Base-by-base conservation (phyloP, 495 filamentous ascomycete genomes). In the Talaromyces borbonicus region DNA sequence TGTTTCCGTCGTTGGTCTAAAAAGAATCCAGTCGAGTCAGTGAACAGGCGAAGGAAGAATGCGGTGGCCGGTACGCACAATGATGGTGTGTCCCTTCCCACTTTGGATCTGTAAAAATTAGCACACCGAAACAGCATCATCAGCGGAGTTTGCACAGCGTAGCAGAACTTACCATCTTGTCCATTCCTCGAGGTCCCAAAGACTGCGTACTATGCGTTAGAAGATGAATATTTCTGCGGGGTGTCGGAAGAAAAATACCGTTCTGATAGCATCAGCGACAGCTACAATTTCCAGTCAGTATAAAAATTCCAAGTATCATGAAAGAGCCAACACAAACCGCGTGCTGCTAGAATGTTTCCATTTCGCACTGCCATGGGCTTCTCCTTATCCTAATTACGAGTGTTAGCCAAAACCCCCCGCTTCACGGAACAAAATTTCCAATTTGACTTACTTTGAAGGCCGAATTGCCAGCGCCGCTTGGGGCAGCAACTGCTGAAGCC, bases 361-460 rank as follows among this genome's bases (percentile, higher is more conserved):
- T 82, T 84, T 48, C 92, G 85, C 52, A 98, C 92, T 43, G 92
- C 93, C 74, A 86, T 79, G 49, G 92, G 92, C 85, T 98, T 98
- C 74, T 95, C 90, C 78, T 95, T 97, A 68, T 94, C 87, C 86
- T 93, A 60, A 47, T 58, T 48, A 55, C 53, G 49, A n/a, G 61
- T 49, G 49, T 50, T 49, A 57, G 53, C 51, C 49, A n/a, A n/a
- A 48, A 38, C 47, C 50, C 53, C 56, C 52, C 51, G 54, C 52
- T 40, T 41, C 37, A 20, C 35, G 26, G 40, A 47, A 48, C 14
- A 47, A 48, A 18, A 42, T 50, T 38, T 38, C 48, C 42, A 48
- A 45, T 43, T 47, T 8, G 18, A 54, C 68, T 44, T 74, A 90
- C 88, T 68, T 83, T 85, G 74, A 95, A 95, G 49, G 87, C 74